Conservation (phyloP, 2,329 filamentous ascomycete genomes). For the Venturiaceae sp. region DNA sequence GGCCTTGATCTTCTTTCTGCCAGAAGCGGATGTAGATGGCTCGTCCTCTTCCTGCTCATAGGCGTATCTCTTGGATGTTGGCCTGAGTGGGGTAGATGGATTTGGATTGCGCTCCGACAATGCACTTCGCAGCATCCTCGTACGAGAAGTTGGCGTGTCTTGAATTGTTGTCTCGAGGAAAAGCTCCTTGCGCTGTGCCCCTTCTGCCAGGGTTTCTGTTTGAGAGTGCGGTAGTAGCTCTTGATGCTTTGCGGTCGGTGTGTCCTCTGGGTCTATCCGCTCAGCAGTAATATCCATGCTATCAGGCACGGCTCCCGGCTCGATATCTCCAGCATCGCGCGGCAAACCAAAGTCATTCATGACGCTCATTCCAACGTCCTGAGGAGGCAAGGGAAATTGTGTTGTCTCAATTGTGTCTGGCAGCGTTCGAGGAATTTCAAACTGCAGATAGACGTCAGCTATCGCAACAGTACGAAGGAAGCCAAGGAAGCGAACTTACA, state of each 20-base stretch:
- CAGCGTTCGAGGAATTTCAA: neutral
- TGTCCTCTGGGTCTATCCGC: neutral
- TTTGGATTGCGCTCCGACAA: neutral
- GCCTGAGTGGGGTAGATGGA: neutral
- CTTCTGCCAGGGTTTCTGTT: neutral
- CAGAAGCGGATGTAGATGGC: neutral
- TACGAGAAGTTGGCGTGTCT: neutral
- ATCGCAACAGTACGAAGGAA: neutral
- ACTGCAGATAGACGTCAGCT: neutral
- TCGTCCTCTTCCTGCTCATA: neutral
- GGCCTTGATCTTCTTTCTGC: neutral
- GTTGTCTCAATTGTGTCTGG: neutral
- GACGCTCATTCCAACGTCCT: neutral
- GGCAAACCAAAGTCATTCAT: neutral
- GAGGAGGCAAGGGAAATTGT: neutral
- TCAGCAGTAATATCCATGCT: neutral
- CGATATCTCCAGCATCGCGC: neutral
- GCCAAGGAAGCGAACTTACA: slow-evolving; percentile 11
- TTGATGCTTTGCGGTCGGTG: neutral
- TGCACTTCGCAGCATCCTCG: neutral
- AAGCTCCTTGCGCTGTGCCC: neutral
- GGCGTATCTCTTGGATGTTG: neutral
- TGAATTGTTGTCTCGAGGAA: neutral
- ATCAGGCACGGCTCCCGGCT: neutral
- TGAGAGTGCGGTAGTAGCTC: neutral